A percentile compares a stretch with the other conserved stretches of the same genome.
Evolutionary conservation across 75 land plant species (phyloP).

Genomic region (Isoetes taiwanensis): DNA sequence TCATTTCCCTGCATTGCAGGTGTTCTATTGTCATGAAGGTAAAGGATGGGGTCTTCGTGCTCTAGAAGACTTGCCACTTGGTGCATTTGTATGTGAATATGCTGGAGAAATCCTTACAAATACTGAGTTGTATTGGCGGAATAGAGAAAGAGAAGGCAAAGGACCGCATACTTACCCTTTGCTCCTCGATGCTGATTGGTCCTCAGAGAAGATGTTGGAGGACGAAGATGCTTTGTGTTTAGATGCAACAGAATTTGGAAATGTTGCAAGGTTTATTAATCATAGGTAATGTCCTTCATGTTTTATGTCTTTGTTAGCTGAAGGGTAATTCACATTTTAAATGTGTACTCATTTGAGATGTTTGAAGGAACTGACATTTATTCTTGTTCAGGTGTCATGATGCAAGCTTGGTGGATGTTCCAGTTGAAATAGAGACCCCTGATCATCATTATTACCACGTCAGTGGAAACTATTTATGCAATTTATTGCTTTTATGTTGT

Average conservation of each 20-base stretch:
- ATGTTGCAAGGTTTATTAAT: conserved; percentile 7
- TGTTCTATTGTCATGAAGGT: not conserved
- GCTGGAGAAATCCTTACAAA: not conserved
- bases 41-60: not conserved
- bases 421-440: not conserved
- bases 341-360: not conserved
- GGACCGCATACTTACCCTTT: not conserved
- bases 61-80: not conserved
- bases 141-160: not conserved
- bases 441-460: conserved; percentile 1
- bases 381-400: conserved; percentile 7
- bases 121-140: not conserved
- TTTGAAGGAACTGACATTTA: no score
- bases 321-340: no score
- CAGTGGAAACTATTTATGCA: not conserved
- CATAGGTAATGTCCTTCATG: not conserved
- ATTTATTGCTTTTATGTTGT: not conserved
- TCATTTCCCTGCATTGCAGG: not conserved
- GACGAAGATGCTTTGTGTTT: not conserved
- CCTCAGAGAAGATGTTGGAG: not conserved
- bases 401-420: not conserved
- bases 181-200: not conserved
- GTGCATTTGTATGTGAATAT: conserved; percentile 5
- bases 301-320: no score
- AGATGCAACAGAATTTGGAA: not conserved